Evolutionary conservation across 495 filamentous ascomycete genomes (phyloP), one percentile per base, ranked within the genome.

Genomic region (Tuber microsphaerosporum): DNA sequence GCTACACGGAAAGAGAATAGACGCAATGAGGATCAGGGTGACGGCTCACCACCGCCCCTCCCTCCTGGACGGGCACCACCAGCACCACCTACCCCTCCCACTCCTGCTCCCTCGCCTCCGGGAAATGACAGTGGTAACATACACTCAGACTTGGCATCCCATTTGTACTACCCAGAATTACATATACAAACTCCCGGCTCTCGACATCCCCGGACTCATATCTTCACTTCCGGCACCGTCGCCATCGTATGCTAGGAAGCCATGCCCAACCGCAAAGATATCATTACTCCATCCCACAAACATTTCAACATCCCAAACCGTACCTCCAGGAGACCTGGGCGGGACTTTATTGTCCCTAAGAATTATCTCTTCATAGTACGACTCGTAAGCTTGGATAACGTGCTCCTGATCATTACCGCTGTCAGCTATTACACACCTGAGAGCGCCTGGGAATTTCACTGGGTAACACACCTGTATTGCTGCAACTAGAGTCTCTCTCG

Each of bases 251-350:
- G 80, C 81, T 10, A 84, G 51, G 48, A 84, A 81, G 43, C 85
- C 80, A 17, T 86, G 80, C 3, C 87, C 87, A 69, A 91, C 88
- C 31, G 83, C 83, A 82, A 91, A 91, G 5, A 89, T 83, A 42
- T 85, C 85, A 72, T 86, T 87, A 71, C 86, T 88, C 89, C 89
- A 91, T 74, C 88, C 87, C 2, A 84, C 85, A 82, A 91, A 91
- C 19, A 85, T 89, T 77, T 90, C 88, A n/a, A 87, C 83, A 83
- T 90, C 88, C 89, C 88, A 90, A n/a, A 88, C 84, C 37, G 85
- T 87, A 70, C 69, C 77, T 46, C 75, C 65, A 41, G 75, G 80
- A 16, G 73, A 68, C 26, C n/a, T 61, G 14, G 51, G 51, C 10
- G 76, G 80, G 48, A 68, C 72, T 65, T 72, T 73, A 16, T 51